phyloP scores from a whole-genome alignment of 2,329 filamentous ascomycete species.

The Nectriaceae sp. region DNA sequence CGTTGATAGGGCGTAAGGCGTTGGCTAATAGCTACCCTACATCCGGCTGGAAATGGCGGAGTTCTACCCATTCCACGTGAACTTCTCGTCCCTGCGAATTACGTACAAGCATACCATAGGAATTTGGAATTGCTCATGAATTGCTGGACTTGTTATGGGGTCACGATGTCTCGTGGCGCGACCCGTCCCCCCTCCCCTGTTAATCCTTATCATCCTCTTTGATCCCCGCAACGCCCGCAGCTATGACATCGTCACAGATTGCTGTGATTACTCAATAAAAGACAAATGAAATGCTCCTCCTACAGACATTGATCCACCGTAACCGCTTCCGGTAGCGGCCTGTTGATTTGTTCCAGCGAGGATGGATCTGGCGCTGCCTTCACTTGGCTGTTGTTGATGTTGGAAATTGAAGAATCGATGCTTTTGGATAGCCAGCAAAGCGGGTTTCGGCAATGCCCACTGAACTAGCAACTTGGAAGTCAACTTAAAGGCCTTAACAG shows the following conservation, averaged over 20 bases:
- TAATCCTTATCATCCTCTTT: neutral
- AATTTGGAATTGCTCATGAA: neutral
- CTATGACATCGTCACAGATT: neutral
- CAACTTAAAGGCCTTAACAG: no score
- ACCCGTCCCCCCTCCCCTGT: no score
- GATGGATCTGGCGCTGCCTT: no score
- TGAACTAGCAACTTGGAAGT: no score
- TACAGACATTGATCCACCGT: neutral
- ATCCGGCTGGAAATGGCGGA: neutral
- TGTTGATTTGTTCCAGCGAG: neutral
- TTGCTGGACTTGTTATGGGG: neutral
- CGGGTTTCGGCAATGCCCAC: no score
- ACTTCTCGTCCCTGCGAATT: neutral
- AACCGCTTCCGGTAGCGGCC: neutral
- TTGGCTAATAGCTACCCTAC: neutral
- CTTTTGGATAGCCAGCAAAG: no score
- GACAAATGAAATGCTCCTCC: neutral
- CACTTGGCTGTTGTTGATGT: no score
- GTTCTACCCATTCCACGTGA: neutral
- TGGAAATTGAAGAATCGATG: no score
- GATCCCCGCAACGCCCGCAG: slow-evolving; percentile 1
- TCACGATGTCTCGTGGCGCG: no score
- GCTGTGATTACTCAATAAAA: neutral
- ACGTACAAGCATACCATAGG: neutral
- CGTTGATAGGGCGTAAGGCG: neutral